phyloP scores from a whole-genome alignment of 345 rosid species.

The Laguncularia racemosa region DNA sequence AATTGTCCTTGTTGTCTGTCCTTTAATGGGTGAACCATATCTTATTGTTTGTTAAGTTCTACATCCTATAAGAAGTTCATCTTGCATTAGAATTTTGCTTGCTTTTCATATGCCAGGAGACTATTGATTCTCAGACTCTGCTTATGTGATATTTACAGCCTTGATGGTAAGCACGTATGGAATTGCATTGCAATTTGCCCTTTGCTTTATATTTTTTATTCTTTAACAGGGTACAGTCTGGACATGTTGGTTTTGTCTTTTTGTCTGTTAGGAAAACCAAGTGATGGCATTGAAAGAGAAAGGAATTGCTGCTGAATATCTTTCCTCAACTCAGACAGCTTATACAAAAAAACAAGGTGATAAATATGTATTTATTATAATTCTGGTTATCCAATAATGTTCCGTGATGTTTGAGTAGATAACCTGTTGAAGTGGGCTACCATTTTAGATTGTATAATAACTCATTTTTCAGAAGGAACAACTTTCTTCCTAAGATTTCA shows the following conservation, averaged over 20 bases:
- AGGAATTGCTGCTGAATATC: constrained; percentile 88
- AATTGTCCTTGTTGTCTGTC: constrained; percentile 89
- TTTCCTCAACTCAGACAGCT: constrained; percentile 70
- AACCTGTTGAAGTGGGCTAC: too few relatives aligned
- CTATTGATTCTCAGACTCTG: constrained; percentile 10
- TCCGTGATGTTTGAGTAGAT: too few relatives aligned
- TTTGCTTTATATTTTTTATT: background rate
- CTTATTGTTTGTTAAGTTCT: background rate
- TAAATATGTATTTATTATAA: background rate
- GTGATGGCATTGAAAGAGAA: constrained; percentile 80
- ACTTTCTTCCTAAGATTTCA: too few relatives aligned
- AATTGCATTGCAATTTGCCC: background rate
- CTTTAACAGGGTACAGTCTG: background rate
- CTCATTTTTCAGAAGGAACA: too few relatives aligned
- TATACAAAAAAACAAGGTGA: constrained; percentile 52
- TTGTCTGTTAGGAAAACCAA: constrained; percentile 67
- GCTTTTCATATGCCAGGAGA: constrained; percentile 12
- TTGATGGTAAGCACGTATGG: constrained; percentile 58
- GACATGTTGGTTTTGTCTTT: constrained; percentile 4
- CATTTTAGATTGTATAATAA: too few relatives aligned
- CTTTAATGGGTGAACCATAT: constrained; percentile 61
- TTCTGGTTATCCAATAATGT: too few relatives aligned
- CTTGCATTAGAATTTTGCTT: constrained; percentile 4
- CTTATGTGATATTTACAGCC: constrained; percentile 41
- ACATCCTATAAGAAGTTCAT: background rate